These are phyloP conservation scores for Crucihimalaya himalaica DNA, from an alignment of 345 rosid genomes.

Conservation along the genomic window DNA sequence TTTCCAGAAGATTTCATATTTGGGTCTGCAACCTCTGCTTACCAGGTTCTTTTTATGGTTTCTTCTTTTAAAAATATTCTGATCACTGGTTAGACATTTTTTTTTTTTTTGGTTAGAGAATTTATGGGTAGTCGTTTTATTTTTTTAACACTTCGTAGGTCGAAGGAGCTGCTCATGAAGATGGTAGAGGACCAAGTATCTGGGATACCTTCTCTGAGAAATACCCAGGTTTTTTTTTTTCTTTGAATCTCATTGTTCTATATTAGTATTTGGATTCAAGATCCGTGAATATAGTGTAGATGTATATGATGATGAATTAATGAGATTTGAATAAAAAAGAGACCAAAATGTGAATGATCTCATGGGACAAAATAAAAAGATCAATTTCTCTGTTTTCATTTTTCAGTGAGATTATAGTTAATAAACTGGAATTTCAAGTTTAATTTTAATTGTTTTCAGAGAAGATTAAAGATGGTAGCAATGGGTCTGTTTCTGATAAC, in stretches of 20 bases:
- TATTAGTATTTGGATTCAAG: background rate
- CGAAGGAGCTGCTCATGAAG: slow-evolving; percentile 53
- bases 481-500: slow-evolving; percentile 44
- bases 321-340: background rate
- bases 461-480: slow-evolving; percentile 39
- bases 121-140: background rate
- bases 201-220: slow-evolving; percentile 48
- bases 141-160: background rate
- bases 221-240: slow-evolving; percentile 35
- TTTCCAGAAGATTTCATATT: slow-evolving; percentile 46
- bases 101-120: background rate
- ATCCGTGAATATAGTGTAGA: slow-evolving; percentile 1
- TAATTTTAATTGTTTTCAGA: slow-evolving; percentile 12
- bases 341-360: no score
- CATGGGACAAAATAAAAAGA: background rate
- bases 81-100: no score
- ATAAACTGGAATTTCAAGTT: background rate
- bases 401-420: background rate
- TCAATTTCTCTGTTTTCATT: background rate
- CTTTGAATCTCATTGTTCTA: background rate
- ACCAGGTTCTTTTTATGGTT: slow-evolving; percentile 32
- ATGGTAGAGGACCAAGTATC: slow-evolving; percentile 55
- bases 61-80: background rate
- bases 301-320: background rate
- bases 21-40: slow-evolving; percentile 49